phyloP scores from a whole-genome alignment of 2,329 filamentous ascomycete species.

The Claviceps sp. region DNA sequence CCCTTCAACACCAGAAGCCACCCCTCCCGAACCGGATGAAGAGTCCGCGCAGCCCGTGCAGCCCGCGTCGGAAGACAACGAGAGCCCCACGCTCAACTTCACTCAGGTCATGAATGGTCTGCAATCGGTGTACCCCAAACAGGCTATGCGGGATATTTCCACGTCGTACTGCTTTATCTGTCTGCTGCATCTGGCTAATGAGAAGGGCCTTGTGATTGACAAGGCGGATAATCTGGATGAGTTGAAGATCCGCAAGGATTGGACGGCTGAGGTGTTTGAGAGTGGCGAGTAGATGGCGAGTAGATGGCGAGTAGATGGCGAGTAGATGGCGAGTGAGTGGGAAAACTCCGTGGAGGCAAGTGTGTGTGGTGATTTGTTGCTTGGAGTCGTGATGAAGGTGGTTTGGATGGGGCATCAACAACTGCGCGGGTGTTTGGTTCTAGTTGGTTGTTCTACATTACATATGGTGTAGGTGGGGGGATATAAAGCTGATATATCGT shows the following conservation, averaged over 20 bases:
- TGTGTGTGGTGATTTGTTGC: too few relatives aligned
- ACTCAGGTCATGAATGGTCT: conserved; percentile 85
- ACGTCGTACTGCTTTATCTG: conserved; percentile 92
- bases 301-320: conserved; percentile 10
- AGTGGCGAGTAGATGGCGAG: conserved; percentile 17
- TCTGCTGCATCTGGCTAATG: conserved; percentile 79
- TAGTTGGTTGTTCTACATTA: too few relatives aligned
- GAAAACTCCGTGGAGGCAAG: too few relatives aligned
- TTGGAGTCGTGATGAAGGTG: too few relatives aligned
- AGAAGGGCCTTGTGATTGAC: conserved; percentile 73
- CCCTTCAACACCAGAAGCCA: conserved; percentile 3
- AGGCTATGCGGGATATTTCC: conserved; percentile 84
- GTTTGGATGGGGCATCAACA: too few relatives aligned
- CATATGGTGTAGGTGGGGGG: too few relatives aligned
- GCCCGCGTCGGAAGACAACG: conserved; percentile 24
- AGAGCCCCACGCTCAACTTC: conserved; percentile 54
- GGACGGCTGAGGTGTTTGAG: conserved; percentile 41
- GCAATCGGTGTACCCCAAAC: conserved; percentile 71
- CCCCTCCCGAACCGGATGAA: conserved; percentile 17
- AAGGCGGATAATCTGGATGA: conserved; percentile 45
- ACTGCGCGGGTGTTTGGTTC: too few relatives aligned
- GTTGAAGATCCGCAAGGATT: conserved; percentile 48
- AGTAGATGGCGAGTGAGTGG: conserved; percentile 6
- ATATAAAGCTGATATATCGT: too few relatives aligned
- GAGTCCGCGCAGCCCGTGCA: conserved; percentile 11